Evolutionary conservation across 1,284 basidiomycete genomes (phyloP), one percentile per base, ranked within the genome.

Genomic region (Serendipita sp.): DNA sequence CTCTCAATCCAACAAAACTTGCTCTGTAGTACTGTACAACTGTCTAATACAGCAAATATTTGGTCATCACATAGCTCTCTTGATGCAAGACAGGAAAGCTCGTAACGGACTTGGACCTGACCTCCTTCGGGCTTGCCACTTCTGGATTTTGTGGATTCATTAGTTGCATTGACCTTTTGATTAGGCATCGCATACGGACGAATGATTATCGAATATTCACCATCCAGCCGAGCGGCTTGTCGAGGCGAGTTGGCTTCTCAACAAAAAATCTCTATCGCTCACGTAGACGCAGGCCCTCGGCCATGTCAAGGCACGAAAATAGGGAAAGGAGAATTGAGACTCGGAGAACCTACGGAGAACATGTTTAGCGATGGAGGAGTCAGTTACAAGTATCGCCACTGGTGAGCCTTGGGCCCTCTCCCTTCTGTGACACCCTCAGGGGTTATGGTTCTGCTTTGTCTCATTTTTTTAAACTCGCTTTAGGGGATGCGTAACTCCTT

Each of bases 401-500:
- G 22, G 53, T 58, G 2, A 49, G 45, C n/a, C 45, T 29, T n/a
- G 12, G n/a, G 6, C n/a, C 22, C 22, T 22, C 22, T 22, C 22
- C 22, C 22, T 22, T 22, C 22, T 22, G 22, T 22, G 22, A 22
- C 22, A 22, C 22, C 22, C 22, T 22, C 22, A 22, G 22, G 22
- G 22, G 22, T 22, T 22, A 22, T 22, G 22, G 22, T 22, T 22
- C 22, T 22, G 22, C 22, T 22, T 22, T 22, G 22, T 22, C 22
- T 22, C 22, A 22, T 22, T 22, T 22, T 22, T 22, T 22, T 22
- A 22, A 22, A 22, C 22, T 22, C 22, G 22, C 22, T 22, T 41
- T 60, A 88, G 86, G 87, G 84, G 83, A 66, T 89, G 87, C 65
- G 82, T 88, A 10, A 85, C 83, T 4, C 76, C 79, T 3, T 72